Base-by-base conservation (phyloP, 2,329 filamentous ascomycete genomes). In the Aspergillus neoniger region DNA sequence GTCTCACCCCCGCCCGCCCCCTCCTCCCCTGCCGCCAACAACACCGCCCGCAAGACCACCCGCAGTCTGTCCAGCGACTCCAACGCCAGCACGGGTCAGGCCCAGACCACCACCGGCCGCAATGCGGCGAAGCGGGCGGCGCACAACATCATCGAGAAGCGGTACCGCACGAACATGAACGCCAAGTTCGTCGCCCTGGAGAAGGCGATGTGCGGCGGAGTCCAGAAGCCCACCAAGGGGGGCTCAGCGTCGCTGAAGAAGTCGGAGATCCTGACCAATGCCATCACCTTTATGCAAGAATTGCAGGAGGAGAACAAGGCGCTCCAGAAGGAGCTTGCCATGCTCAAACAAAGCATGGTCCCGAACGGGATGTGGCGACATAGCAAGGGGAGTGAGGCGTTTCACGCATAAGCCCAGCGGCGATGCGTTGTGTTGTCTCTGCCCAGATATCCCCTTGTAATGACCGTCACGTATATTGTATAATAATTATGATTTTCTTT, bases 131-230 rank as follows among this genome's bases (percentile, higher is more conserved):
- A 77, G 61, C 73, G 75, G 4, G 75, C 75, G 15, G 75, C 75
- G 3, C 75, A 77, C 66, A 77, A 77, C 64, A 72, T 77, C 65
- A 77, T 77, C 54, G 75, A 77, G 60, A 77, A 77, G 63, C 75
- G 75, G 10, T 77, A 77, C 59, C 74, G 75, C 38, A 77, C 75
- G 53, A 77, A 77, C 65, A 77, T 77, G 75, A 77, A 77, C 53
- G 74, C 75, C 67, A 77, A 77, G 48, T 77, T 77, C 51, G 69
- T 77, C 1, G 68, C 75, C 0, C 65, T 77, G n/a, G 75, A 76
- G 49, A 72, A 77, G 57, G 74, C 74, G 9, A 76, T 76, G 60
- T 68, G 65, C 43, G 65, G 69, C 4, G 66, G 65, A 5, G 61
- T 66, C n/a, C 67, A 68, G 36, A 71, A 71, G 38, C 59, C 65